Evolutionary conservation across 2,329 filamentous ascomycete species (phyloP).

Genomic region (Diaporthe sp.): DNA sequence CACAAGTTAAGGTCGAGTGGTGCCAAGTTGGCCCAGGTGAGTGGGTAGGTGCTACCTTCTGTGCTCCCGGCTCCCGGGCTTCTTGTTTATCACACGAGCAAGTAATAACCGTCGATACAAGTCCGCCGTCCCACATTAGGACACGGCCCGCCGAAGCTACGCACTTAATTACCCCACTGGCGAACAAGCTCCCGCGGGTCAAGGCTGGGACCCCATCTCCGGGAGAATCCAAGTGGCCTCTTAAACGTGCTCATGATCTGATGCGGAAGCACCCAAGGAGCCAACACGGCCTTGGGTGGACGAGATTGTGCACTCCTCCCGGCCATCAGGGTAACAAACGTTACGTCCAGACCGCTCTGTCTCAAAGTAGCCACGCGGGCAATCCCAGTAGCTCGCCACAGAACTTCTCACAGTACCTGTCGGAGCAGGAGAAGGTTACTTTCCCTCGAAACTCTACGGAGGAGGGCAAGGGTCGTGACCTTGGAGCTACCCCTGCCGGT

Average conservation of each 20-base stretch:
- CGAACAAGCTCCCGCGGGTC: constrained; percentile 3
- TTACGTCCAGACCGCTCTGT: neutral
- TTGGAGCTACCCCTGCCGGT: constrained; percentile 13
- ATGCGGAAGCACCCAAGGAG: constrained; percentile 2
- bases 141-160: constrained; percentile 15
- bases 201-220: constrained; percentile 10
- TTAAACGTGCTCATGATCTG: constrained; percentile 32
- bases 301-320: neutral
- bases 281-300: constrained; percentile 9
- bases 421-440: neutral
- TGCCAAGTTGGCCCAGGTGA: constrained; percentile 6
- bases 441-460: neutral
- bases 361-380: neutral
- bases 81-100: constrained; percentile 28
- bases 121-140: constrained; percentile 19
- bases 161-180: constrained; percentile 7
- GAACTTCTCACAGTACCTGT: neutral
- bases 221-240: constrained; percentile 25
- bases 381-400: neutral
- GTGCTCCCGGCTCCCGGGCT: constrained; percentile 17
- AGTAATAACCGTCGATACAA: constrained; percentile 22
- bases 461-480: neutral
- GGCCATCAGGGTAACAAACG: neutral
- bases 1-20: constrained; percentile 8
- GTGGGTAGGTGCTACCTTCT: constrained; percentile 27